Conservation (phyloP, 2,329 filamentous ascomycete species). For the Berkeleyomyces rouxiae region DNA sequence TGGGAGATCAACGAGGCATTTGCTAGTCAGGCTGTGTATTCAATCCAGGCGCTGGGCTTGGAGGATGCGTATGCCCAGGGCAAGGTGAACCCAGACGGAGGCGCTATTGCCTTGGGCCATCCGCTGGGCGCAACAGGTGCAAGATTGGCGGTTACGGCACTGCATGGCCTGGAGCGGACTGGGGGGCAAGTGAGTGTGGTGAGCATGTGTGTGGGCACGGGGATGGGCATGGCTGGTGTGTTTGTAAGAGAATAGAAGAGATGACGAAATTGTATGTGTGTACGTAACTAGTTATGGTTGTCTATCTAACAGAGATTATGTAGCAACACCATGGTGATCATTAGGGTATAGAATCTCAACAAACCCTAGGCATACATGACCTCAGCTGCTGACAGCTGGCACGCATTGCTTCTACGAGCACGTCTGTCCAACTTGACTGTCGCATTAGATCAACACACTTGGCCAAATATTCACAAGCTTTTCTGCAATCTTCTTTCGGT, state of each 20-base stretch:
- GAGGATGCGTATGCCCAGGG: constrained; percentile 26
- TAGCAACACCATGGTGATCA: no score
- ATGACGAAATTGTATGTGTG: no score
- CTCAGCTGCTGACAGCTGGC: neutral
- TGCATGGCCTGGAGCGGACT: constrained; percentile 48
- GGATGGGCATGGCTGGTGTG: constrained; percentile 59
- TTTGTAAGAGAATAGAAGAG: constrained; percentile 41
- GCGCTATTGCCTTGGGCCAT: constrained; percentile 86
- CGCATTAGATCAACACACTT: neutral
- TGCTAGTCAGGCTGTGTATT: constrained; percentile 51
- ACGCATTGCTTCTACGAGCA: neutral
- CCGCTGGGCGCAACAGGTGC: constrained; percentile 80
- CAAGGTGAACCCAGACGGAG: constrained; percentile 79
- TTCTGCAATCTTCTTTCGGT: neutral
- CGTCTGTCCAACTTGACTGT: neutral
- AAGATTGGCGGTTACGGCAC: constrained; percentile 57
- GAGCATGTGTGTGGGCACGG: constrained; percentile 77
- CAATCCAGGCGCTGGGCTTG: constrained; percentile 52
- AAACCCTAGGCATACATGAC: no score
- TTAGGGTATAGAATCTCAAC: no score
- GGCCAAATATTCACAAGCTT: neutral
- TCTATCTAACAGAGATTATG: no score
- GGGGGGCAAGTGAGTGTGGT: constrained; percentile 67
- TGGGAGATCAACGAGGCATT: constrained; percentile 92
- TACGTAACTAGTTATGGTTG: no score